Evolutionary conservation across 2,329 filamentous ascomycete species (phyloP), one percentile per base, ranked within the genome.

Genomic region (Sphaerulina vaccinii): DNA sequence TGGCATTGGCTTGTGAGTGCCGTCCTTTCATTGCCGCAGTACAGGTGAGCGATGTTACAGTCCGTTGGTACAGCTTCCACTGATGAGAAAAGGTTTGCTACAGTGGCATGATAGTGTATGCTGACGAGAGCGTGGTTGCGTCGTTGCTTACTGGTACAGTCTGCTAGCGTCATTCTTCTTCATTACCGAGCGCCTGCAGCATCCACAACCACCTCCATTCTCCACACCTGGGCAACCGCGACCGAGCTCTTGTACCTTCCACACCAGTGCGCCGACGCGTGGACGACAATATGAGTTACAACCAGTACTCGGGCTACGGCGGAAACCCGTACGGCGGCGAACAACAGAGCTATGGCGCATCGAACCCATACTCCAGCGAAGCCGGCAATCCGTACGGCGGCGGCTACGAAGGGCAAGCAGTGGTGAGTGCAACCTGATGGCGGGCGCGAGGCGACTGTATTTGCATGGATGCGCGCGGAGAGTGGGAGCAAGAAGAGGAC

Each of bases 261-360:
- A 19, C 21, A 6, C 47, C 21, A 37, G 46, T 46, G 52, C 48
- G 44, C 51, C 33, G 37, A 33, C 43, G 23, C 13, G 41, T 36
- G 42, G 49, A 21, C n/a, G n/a, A n/a, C 56, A 60, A 35, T 67
- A 85, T 86, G 83, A 82, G 82, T 60, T 73, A 75, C 58, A 69
- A 70, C 53, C 79, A 81, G 65, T 85, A 86, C 68, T 75, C 79
- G 59, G 78, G 80, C 51, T 77, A 78, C 60, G 68, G 72, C 57
- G 73, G 74, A 57, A 64, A 87, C 66, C 84, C 84, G 33, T 88
- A 88, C 68, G 75, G 79, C 55, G 75, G 79, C 52, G 86, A 87
- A 67, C 86, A 87, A 67, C 73, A 78, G 56, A 75, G 60, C 37
- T 70, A 65, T 53, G 66, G 66, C 58, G 49, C 59, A 48, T 58